Percentiles rank a stretch among this genome's conserved stretches.
Evolutionary conservation across 2,329 filamentous ascomycete genomes (phyloP).

Genomic region (Calonectria ilicicola): DNA sequence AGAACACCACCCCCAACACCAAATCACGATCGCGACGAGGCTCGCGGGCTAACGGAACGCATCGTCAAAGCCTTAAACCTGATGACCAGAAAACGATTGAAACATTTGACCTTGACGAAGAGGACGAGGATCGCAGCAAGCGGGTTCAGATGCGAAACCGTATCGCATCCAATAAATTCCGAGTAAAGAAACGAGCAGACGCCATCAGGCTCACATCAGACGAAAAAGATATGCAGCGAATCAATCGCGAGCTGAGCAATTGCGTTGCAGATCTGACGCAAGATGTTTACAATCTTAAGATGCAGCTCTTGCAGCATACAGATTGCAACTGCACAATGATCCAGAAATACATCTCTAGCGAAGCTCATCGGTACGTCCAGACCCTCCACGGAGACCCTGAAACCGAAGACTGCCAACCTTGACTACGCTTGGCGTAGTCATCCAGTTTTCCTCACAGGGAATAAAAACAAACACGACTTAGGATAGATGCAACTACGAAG

Average conservation of each 20-base stretch:
- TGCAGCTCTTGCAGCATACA: constrained; percentile 36
- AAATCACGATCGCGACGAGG: background rate
- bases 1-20: background rate
- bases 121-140: background rate
- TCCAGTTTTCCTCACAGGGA: background rate
- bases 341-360: constrained; percentile 35
- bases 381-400: background rate
- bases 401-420: too few relatives aligned
- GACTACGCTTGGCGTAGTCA: background rate
- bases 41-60: background rate
- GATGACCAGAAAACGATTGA: background rate
- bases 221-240: constrained; percentile 32
- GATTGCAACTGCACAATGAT: constrained; percentile 39
- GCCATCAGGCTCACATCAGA: constrained; percentile 25
- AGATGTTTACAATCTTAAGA: constrained; percentile 39
- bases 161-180: constrained; percentile 41
- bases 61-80: background rate
- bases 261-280: constrained; percentile 29
- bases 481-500: background rate
- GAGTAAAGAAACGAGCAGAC: constrained; percentile 35
- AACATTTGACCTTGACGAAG: background rate
- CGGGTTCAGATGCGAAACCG: constrained; percentile 35
- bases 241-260: constrained; percentile 23
- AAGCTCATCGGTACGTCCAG: constrained; percentile 31
- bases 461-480: background rate